These are phyloP conservation scores for Aspergillus terreus DNA, from an alignment of 2,329 filamentous ascomycete species.

Conservation along the genomic window DNA sequence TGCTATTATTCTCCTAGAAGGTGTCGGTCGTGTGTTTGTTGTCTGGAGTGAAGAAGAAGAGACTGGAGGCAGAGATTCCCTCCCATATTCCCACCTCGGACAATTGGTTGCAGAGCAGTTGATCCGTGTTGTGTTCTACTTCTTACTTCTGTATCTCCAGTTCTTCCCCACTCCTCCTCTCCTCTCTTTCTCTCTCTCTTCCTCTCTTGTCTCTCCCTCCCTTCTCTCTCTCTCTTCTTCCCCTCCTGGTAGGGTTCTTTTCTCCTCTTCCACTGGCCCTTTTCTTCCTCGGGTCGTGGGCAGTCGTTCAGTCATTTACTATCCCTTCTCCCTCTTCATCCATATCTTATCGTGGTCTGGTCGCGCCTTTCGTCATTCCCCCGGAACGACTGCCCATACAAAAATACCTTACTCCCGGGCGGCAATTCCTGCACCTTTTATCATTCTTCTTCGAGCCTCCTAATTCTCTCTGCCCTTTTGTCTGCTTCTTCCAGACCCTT, in stretches of 20 bases:
- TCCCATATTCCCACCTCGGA: too few relatives aligned
- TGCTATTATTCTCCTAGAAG: too few relatives aligned
- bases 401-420: constrained; percentile 10
- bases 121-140: neutral
- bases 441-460: neutral
- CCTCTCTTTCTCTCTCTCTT: constrained; percentile 9
- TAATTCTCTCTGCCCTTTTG: neutral
- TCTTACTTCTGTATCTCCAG: neutral
- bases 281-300: constrained; percentile 13
- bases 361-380: constrained; percentile 31
- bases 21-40: constrained; percentile 1
- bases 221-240: constrained; percentile 3
- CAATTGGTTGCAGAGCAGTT: too few relatives aligned
- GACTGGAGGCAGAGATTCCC: neutral
- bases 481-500: neutral
- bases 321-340: constrained; percentile 10
- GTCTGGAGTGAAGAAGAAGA: neutral
- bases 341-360: constrained; percentile 5
- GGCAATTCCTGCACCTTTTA: constrained; percentile 13
- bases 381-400: constrained; percentile 37
- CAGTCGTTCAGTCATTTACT: constrained; percentile 22
- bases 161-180: neutral
- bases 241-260: constrained; percentile 12
- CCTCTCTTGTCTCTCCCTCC: constrained; percentile 9
- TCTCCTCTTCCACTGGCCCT: constrained; percentile 13